phyloP scores from a whole-genome alignment of 495 filamentous ascomycete genomes.

The Aspergillus haitiensis region DNA sequence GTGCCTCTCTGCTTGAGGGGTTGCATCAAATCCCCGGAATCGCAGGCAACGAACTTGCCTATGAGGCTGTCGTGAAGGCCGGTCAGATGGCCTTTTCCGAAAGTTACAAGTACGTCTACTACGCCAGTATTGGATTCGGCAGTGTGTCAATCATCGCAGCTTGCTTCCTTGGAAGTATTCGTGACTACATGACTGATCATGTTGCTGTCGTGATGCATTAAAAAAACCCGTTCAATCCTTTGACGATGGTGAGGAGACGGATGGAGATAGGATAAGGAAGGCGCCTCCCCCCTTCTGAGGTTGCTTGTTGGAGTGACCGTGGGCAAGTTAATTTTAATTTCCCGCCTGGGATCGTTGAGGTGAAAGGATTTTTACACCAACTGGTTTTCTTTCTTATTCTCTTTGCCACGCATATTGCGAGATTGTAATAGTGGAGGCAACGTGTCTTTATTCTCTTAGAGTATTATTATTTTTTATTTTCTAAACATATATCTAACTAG shows the following conservation, averaged over 20 bases:
- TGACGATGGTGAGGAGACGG: neutral
- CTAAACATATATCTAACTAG: no score
- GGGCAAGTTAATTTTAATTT: no score
- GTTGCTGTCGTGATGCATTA: conserved; percentile 60
- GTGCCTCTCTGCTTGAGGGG: conserved; percentile 53
- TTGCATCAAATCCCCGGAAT: conserved; percentile 58
- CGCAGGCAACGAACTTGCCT: conserved; percentile 51
- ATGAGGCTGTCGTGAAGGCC: conserved; percentile 57
- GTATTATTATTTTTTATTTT: no score
- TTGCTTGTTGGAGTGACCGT: no score
- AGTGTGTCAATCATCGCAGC: conserved; percentile 59
- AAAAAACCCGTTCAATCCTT: neutral
- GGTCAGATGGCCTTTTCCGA: conserved; percentile 63
- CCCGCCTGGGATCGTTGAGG: no score
- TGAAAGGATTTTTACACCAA: no score
- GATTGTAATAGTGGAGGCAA: no score
- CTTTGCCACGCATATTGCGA: no score
- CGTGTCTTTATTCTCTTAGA: no score
- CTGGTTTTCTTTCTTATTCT: no score
- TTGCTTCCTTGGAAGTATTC: conserved; percentile 63
- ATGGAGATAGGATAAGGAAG: neutral
- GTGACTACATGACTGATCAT: conserved; percentile 66
- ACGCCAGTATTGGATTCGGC: conserved; percentile 68
- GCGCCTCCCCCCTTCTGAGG: no score
- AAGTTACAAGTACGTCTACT: conserved; percentile 68